These are phyloP conservation scores for Scheffersomyces parashehatae DNA, from an alignment of 1,139 yeast species.

Conservation along the genomic window DNA sequence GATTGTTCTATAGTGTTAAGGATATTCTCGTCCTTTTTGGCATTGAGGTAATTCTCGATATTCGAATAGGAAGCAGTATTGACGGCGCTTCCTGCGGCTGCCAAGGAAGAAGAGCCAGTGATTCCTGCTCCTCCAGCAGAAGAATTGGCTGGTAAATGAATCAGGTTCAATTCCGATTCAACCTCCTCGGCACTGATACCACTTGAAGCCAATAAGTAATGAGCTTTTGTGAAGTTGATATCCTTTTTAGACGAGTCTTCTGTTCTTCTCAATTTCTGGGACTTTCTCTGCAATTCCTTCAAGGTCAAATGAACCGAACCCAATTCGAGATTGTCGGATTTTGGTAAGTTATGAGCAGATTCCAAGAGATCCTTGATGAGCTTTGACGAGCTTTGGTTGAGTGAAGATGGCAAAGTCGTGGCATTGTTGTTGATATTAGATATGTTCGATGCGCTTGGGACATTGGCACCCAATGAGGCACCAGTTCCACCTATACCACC, in stretches of 20 bases:
- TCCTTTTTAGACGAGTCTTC: conserved; percentile 31
- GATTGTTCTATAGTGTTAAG: conserved; percentile 83
- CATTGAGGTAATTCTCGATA: conserved; percentile 59
- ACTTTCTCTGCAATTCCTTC: conserved; percentile 72
- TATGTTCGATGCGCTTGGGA: not conserved
- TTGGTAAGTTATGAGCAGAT: conserved; percentile 70
- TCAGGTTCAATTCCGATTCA: conserved; percentile 59
- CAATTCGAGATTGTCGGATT: conserved; percentile 55
- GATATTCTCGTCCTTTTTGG: conserved; percentile 81
- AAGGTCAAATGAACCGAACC: conserved; percentile 77
- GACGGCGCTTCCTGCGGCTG: conserved; percentile 1
- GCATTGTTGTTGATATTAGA: not conserved
- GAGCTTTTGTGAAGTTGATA: conserved; percentile 77
- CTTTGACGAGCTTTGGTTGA: conserved; percentile 13
- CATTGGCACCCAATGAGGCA: conserved; percentile 1
- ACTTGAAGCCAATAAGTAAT: conserved; percentile 84
- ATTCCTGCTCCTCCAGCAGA: conserved; percentile 3
- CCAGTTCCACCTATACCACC: not conserved
- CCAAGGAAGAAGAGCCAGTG: not conserved
- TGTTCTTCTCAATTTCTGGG: conserved; percentile 57
- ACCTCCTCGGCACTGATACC: conserved; percentile 89
- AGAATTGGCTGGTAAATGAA: conserved; percentile 24
- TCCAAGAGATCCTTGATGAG: conserved; percentile 65
- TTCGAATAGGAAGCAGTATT: conserved; percentile 10
- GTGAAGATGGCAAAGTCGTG: not conserved